Evolutionary conservation across 345 rosid genomes (phyloP), one percentile per base, ranked within the genome.

Genomic region (Rhizophora mangle): DNA sequence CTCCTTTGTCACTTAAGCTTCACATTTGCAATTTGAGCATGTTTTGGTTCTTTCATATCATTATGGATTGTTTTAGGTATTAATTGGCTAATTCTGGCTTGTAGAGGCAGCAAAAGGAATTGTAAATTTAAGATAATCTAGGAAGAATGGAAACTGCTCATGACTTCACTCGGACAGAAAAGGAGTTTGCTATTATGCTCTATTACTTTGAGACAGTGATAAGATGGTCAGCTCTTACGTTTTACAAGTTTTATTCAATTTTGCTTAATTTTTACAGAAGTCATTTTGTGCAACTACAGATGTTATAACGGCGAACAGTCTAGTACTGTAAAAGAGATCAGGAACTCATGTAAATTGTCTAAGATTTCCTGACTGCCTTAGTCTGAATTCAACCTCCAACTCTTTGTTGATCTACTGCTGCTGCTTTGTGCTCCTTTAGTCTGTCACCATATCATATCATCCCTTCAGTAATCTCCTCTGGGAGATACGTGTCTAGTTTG

Each of bases 151-250:
- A 91, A 2, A 34, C 24, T n/a, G 79, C 87, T 29, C 89, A 88
- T 72, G 94, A 93, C 81, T 93, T 93, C 78, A 72, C 64, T 1
- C 88, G 96, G 98, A 77, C 87, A 34, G 81, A 88, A 60, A 77
- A 68, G 68, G 96, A 93, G 75, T 76, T 88, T 68, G 75, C 77
- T 52, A 86, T 83, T 82, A 91, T 93, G 98, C 81, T 93, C 70
- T 78, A 64, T 71, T 87, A 73, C 84, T 93, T 91, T 78, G 97
- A 91, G 97, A 91, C 69, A 49, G 73, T 5, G 80, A 85, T 79
- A 86, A 86, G 66, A 89, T 87, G 96, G 92, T 93, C 43, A 60
- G 76, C 80, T 37, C 30, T 76, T 60, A 15, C 47, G 47, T 39
- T 39, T 39, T 39, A 2, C 47, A 11, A 9, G 54, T 54, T n/a